Base-by-base conservation (phyloP, 345 rosid species). In the Camelina laxa region DNA sequence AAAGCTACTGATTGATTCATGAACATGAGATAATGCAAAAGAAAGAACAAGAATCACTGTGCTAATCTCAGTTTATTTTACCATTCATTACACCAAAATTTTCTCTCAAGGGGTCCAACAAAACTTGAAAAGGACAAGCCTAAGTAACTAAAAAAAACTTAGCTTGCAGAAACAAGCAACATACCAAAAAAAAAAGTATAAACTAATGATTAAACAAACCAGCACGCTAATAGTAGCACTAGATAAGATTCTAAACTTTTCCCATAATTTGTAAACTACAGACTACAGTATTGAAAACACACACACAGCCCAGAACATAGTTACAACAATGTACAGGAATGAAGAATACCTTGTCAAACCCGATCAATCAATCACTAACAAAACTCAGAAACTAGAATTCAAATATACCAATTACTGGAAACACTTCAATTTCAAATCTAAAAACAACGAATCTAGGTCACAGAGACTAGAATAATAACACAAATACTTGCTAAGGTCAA, bases 161-260 rank as follows among this genome's bases (percentile, higher is more conserved):
- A 12, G 33, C 69, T 77, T 72, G 77, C 15, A 72, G 58, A 45
- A 72, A 60, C 33, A 53, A 11, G 81, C 47, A 76, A 70, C 80
- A 63, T 62, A 70, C 60, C 66, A 63, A 56, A 63, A 56, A 62
- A 62, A 35, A 56, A 62, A 62, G 66, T 76, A 76, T 69, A 39
- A 42, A 70, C 38, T 70, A 77, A 65, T 56, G 41, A 49, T 70
- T 47, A 4, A 50, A 20, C 44, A 55, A 63, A 62, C 47, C 47
- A 47, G 38, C 61, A 70, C 61, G 60, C 64, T 68, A 75, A 50
- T 57, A 51, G 42, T 66, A 42, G 17, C 27, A 7, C 36, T 1
- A 67, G 53, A 47, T 65, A 5, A 58, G 33, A 66, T 13, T 66
- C 60, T 13, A 66, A 47, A 48, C 49, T 35, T 36, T 22, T 50